Evolutionary conservation across 2,329 filamentous ascomycete genomes (phyloP), one percentile per base, ranked within the genome.

Genomic region (Grosmannia huntii): DNA sequence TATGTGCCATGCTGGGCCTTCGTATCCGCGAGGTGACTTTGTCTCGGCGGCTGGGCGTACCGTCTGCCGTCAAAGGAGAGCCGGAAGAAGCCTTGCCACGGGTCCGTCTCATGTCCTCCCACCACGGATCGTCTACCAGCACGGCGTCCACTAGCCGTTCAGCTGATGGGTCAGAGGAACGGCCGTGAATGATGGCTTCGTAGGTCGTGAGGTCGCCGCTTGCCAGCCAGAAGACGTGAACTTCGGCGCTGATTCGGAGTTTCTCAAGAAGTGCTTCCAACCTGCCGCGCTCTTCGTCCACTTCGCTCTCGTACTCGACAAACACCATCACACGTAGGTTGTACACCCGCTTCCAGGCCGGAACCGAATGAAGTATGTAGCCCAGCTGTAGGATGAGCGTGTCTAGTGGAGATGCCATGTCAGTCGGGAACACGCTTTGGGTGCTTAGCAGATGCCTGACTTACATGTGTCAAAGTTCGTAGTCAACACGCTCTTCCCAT

Each of bases 381-480:
- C 90, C 90, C 11, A 95, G 77, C 65, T 95, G 89, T 4, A 95
- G 75, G 60, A 95, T 94, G n/a, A 95, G 75, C 0, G 89, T 85
- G 65, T 85, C 80, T 83, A 54, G 2, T 4, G 9, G 55, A 36
- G 28, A 48, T 5, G 19, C 5, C 1, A 14, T 9, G 27, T 12
- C 3, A 19, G 27, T 11, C n/a, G 28, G n/a, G 3, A 9, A 28
- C 7, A 21, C 23, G 5, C 7, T 28, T 36, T 31, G 36, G 19
- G 27, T 38, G 28, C 23, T 25, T 48, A 21, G 11, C 21, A 44
- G 60, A 66, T 59, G 68, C 61, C 50, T 16, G 12, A 70, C 80
- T 71, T 82, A 78, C 90, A 95, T 0, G 90, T 95, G 68, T 95
- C 90, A 68, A 95, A 95, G 64, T 95, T 95, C 0, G 88, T 94